Conservation (phyloP, 2,329 filamentous ascomycete genomes). For the Coniochaeta sp. region DNA sequence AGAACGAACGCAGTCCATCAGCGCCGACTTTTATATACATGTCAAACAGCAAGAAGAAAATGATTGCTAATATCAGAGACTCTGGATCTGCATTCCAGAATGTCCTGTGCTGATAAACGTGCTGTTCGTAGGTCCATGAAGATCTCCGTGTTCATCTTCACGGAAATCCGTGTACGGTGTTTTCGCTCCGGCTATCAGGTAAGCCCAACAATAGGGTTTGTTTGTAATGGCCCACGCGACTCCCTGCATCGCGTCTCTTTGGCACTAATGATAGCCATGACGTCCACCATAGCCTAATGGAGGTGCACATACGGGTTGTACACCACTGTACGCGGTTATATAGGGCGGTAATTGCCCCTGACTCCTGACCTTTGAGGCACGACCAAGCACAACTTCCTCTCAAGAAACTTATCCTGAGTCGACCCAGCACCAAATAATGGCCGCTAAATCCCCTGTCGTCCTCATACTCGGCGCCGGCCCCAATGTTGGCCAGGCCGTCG, state of each 20-base stretch:
- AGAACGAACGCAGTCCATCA: neutral
- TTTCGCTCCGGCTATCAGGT: neutral
- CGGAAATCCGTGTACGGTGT: neutral
- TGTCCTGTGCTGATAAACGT: neutral
- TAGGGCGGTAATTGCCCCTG: neutral
- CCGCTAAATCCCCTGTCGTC: slow-evolving; percentile 14
- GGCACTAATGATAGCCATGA: neutral
- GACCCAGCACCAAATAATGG: slow-evolving; percentile 5
- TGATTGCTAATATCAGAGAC: neutral
- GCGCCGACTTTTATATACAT: neutral
- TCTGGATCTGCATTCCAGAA: neutral
- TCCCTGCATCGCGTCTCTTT: slow-evolving; percentile 18
- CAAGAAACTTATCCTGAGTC: neutral
- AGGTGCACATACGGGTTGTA: neutral
- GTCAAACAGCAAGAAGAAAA: neutral
- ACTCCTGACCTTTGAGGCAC: neutral
- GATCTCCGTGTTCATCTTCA: neutral
- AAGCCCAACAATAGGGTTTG: neutral
- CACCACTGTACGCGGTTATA: neutral
- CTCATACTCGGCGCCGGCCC: slow-evolving; percentile 36
- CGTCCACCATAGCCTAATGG: neutral
- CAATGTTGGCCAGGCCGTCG: slow-evolving; percentile 28
- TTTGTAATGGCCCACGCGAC: slow-evolving; percentile 8
- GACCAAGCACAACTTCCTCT: neutral
- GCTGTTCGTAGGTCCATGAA: neutral